Conservation (phyloP, 225 moss, liverwort and hornwort species). For the Pleurozium schreberi region DNA sequence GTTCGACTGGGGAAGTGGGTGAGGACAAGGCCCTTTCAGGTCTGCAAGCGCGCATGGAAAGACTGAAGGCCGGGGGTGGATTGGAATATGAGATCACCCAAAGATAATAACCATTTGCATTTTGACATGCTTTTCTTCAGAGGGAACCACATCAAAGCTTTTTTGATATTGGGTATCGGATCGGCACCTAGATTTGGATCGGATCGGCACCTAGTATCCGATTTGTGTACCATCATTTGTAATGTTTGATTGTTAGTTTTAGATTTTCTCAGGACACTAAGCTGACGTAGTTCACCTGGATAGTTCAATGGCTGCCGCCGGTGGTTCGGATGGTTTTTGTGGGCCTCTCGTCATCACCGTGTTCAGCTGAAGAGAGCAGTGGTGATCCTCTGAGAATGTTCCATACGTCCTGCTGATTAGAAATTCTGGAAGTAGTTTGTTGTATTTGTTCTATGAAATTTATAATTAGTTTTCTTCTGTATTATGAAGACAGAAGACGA, state of each 20-base stretch:
- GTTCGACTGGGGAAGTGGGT: constrained; percentile 29
- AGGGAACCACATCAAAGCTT: constrained; percentile 17
- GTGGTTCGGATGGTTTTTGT: background rate
- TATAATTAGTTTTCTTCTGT: constrained; percentile 22
- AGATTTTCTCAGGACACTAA: constrained; percentile 3
- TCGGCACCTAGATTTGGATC: background rate
- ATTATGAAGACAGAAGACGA: constrained; percentile 6
- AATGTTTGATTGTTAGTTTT: constrained; percentile 20
- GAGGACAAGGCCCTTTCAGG: constrained; percentile 87
- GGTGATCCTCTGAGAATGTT: background rate
- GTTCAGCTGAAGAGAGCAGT: background rate
- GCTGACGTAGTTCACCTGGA: background rate
- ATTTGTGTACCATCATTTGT: constrained; percentile 27
- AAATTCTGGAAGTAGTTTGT: constrained; percentile 3
- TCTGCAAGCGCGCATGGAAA: constrained; percentile 92
- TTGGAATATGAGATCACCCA: constrained; percentile 30
- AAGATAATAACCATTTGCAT: constrained; percentile 14
- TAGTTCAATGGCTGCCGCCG: background rate
- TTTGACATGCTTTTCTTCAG: background rate
- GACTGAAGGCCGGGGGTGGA: constrained; percentile 69
- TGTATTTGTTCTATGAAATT: constrained; percentile 10
- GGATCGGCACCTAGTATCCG: constrained; percentile 7
- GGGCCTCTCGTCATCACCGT: background rate
- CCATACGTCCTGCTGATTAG: background rate
- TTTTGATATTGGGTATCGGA: constrained; percentile 15